Percentiles rank a stretch among this genome's conserved stretches.
Conservation (phyloP, 2,329 filamentous ascomycete species). For the Leptographium wingfieldii region DNA sequence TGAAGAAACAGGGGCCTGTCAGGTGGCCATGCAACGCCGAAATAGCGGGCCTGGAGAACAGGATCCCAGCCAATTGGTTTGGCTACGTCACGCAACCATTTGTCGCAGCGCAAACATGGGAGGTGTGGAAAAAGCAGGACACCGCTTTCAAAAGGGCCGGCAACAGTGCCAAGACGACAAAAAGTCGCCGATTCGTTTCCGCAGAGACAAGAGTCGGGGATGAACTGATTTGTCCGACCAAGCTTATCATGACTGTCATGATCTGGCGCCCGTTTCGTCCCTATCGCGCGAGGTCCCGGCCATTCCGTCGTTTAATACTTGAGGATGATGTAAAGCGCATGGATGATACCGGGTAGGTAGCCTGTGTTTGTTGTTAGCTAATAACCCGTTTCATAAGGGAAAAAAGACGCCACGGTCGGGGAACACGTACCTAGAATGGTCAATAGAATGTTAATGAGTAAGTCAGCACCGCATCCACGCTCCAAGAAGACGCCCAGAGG, state of each 20-base stretch:
- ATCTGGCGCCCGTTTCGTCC: background rate
- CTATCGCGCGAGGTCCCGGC: background rate
- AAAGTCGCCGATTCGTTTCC: background rate
- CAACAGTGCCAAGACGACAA: background rate
- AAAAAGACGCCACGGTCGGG: background rate
- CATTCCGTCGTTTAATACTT: slow-evolving; percentile 52
- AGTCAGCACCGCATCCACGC: slow-evolving; percentile 74
- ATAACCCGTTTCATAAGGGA: too few species aligned
- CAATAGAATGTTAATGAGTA: slow-evolving; percentile 86
- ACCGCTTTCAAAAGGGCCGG: background rate
- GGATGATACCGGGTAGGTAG: slow-evolving; percentile 73
- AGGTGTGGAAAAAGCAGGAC: background rate
- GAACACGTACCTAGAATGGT: slow-evolving; percentile 50
- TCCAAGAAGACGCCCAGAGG: slow-evolving; percentile 91
- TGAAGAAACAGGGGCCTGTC: background rate
- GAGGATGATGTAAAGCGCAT: slow-evolving; percentile 86
- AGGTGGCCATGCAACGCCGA: background rate
- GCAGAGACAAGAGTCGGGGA: background rate
- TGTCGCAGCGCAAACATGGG: background rate
- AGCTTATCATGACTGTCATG: background rate
- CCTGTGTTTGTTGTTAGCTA: slow-evolving; percentile 19
- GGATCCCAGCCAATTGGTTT: background rate
- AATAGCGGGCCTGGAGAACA: background rate
- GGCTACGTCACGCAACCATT: background rate
- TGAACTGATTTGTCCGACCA: background rate